Conservation (phyloP, 2,329 filamentous ascomycete genomes). For the Tolypocladium tundrense region DNA sequence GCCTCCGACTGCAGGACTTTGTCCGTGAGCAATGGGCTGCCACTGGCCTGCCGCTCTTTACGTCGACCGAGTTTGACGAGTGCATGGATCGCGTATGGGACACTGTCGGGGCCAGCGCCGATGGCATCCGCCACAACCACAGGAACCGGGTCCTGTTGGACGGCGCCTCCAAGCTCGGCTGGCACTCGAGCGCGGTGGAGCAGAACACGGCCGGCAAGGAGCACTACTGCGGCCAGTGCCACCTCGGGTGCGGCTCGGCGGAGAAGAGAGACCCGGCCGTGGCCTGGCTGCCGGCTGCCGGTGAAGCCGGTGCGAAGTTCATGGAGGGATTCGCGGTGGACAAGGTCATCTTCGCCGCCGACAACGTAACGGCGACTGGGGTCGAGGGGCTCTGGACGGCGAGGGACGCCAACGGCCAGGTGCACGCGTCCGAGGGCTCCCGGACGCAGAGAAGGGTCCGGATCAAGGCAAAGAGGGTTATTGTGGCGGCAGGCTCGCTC, state of each 20-base stretch:
- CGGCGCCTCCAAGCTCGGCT: constrained; percentile 64
- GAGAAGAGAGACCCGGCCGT: constrained; percentile 73
- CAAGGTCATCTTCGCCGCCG: constrained; percentile 56
- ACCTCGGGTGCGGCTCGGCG: constrained; percentile 50
- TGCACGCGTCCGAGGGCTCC: constrained; percentile 37
- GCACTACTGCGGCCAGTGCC: constrained; percentile 64
- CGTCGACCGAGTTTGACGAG: constrained; percentile 62
- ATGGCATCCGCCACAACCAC: constrained; percentile 61
- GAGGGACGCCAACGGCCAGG: constrained; percentile 50
- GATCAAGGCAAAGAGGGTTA: constrained; percentile 69
- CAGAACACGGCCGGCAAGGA: constrained; percentile 68
- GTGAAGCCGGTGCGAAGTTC: constrained; percentile 65
- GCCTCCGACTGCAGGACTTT: constrained; percentile 56
- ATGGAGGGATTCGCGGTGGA: constrained; percentile 73
- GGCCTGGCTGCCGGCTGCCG: constrained; percentile 71
- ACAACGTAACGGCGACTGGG: constrained; percentile 52
- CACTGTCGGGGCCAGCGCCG: constrained; percentile 63
- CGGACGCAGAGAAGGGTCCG: constrained; percentile 49
- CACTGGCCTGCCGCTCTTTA: constrained; percentile 61
- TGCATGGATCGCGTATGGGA: constrained; percentile 70
- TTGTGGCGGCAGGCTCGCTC: constrained; percentile 68
- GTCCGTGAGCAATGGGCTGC: constrained; percentile 76
- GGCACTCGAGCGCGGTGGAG: constrained; percentile 56
- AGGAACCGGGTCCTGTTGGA: constrained; percentile 64
- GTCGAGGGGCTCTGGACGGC: constrained; percentile 68